Evolutionary conservation across 1,139 yeast genomes (phyloP).

Genomic region (Diutina rugosa): DNA sequence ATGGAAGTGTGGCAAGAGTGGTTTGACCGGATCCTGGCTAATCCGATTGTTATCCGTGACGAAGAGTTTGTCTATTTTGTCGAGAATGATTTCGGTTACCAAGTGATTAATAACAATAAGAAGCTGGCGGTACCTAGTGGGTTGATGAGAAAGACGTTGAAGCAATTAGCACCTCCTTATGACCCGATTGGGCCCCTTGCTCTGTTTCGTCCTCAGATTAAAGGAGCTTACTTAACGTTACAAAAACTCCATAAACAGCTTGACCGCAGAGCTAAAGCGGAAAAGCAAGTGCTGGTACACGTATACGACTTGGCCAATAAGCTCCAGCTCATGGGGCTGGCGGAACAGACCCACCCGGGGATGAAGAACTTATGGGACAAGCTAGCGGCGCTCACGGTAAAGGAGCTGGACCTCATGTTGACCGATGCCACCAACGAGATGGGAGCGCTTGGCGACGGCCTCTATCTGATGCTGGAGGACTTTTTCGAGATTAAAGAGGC

Average conservation of each 20-base stretch:
- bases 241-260: constrained; percentile 44
- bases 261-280: constrained; percentile 40
- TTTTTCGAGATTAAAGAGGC: constrained; percentile 87
- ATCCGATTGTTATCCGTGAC: constrained; percentile 72
- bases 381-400: constrained; percentile 52
- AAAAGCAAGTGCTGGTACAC: constrained; percentile 43
- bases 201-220: constrained; percentile 74
- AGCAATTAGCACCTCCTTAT: constrained; percentile 83
- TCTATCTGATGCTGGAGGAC: constrained; percentile 53
- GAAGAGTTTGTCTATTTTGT: constrained; percentile 82
- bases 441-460: constrained; percentile 69
- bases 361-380: constrained; percentile 78
- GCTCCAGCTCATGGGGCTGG: constrained; percentile 32
- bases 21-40: constrained; percentile 63
- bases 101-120: constrained; percentile 46
- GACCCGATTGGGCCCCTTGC: constrained; percentile 78
- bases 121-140: constrained; percentile 67
- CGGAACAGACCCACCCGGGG: constrained; percentile 42
- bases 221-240: constrained; percentile 53
- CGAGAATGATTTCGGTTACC: constrained; percentile 78
- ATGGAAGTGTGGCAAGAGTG: constrained; percentile 62
- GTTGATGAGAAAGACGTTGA: constrained; percentile 71
- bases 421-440: constrained; percentile 62
- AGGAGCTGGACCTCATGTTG: constrained; percentile 67
- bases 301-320: constrained; percentile 56